Conservation (phyloP, 805 yeast genomes). For the Candida peoriensis region DNA sequence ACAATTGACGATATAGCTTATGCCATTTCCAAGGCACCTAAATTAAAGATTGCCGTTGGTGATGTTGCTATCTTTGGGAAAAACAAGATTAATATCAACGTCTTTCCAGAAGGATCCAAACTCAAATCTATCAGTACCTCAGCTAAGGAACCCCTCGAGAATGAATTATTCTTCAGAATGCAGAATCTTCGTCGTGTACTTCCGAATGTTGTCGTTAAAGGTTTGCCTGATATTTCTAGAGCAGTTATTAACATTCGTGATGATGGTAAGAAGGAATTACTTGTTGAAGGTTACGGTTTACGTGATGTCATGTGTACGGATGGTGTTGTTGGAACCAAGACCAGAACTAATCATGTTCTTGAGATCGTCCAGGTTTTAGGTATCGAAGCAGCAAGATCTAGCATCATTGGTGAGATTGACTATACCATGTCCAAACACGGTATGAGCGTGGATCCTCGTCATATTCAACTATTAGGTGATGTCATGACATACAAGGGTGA, state of each 20-base stretch:
- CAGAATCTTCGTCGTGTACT: conserved; percentile 82
- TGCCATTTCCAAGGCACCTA: conserved; percentile 82
- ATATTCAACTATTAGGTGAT: conserved; percentile 93
- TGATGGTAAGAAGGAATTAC: conserved; percentile 79
- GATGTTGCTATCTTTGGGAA: conserved; percentile 67
- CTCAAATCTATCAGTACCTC: conserved; percentile 39
- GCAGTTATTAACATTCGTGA: conserved; percentile 94
- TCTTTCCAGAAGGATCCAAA: conserved; percentile 38
- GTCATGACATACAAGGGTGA: conserved; percentile 99
- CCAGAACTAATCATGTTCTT: conserved; percentile 86
- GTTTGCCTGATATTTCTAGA: conserved; percentile 84
- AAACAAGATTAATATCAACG: conserved; percentile 62
- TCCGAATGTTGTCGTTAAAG: conserved; percentile 88
- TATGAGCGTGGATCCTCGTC: conserved; percentile 99
- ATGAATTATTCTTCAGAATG: conserved; percentile 76
- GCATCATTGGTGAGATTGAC: conserved; percentile 91
- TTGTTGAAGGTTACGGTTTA: conserved; percentile 97
- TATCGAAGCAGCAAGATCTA: conserved; percentile 94
- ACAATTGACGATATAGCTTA: conserved; percentile 79
- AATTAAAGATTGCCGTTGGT: conserved; percentile 70
- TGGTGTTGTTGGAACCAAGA: conserved; percentile 86
- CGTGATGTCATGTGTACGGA: conserved; percentile 96
- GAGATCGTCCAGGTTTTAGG: conserved; percentile 90
- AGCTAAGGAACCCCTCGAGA: conserved; percentile 33
- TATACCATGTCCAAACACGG: conserved; percentile 99